phyloP scores from a whole-genome alignment of 73 alveolate genomes.

The Blepharisma stoltei region DNA sequence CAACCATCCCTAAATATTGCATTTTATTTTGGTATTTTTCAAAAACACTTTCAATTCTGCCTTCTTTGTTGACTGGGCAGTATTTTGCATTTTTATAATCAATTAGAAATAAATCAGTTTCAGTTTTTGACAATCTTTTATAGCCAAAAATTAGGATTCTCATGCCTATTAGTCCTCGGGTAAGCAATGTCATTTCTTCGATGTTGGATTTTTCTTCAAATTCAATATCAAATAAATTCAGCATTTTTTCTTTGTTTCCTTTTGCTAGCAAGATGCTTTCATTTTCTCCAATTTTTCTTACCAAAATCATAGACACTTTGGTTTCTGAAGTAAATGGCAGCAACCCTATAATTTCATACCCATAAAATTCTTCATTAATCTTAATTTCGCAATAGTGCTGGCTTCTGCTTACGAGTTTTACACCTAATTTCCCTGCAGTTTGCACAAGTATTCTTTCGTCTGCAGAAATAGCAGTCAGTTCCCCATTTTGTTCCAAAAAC shows the following conservation, averaged over 20 bases:
- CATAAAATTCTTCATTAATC: neutral
- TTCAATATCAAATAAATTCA: neutral
- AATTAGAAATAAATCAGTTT: neutral
- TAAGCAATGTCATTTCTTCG: neutral
- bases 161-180: neutral
- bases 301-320: neutral
- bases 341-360: neutral
- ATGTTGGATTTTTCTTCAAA: neutral
- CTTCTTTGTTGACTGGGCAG: constrained; percentile 6
- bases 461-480: neutral
- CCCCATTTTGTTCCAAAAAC: neutral
- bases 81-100: neutral
- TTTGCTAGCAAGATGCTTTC: neutral
- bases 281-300: neutral
- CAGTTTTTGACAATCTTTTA: neutral
- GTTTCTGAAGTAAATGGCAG: neutral
- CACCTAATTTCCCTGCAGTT: constrained; percentile 8
- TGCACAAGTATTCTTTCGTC: neutral
- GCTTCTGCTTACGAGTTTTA: neutral
- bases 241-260: constrained; percentile 1
- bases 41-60: constrained; percentile 17
- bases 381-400: neutral
- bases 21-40: neutral
- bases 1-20: constrained; percentile 11
- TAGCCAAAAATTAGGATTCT: neutral